Base-by-base conservation (phyloP, 257 asterid species). In the Thymus mandschuricus region DNA sequence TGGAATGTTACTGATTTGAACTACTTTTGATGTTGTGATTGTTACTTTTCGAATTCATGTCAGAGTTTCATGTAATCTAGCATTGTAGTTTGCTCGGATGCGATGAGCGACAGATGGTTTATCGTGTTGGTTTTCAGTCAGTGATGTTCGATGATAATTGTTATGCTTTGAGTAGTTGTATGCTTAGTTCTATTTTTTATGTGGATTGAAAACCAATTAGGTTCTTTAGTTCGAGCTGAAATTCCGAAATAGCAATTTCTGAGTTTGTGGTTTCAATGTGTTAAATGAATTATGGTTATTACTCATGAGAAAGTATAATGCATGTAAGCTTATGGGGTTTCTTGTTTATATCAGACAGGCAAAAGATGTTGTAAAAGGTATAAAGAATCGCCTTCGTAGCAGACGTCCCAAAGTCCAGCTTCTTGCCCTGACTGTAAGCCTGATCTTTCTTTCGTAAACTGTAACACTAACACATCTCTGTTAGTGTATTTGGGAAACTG, bases 321-420 rank as follows among this genome's bases (percentile, higher is more conserved):
- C 63, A 44, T 60, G 41, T 59, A 72, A 72, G 76, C 70, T 78
- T 66, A 66, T 72, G 49, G 1, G 50, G 44, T 3, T 34, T 59
- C 45, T 60, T 73, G 41, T 73, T 66, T 81, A 79, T 68, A 69
- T 80, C 92, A 94, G 99, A 71, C 97, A 91, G 83, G 92, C 96
- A 68, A 94, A 94, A 85, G 99, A 94, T 60, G 85, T 91, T 41
- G 96, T 94, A 52, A 85, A 82, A 77, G 97, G 97, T 73, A 82
- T 94, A 64, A 94, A 91, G 86, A 94, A 85, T 81, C 97, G 98
- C 60, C 84, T 94, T 60, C 83, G 95, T 55, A 94, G 97, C 90
- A 86, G 69, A 82, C 90, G 89, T 78, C 81, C 99, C 52, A 94
- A 91, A 94, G 97, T 91, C 66, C 98, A 91, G 86, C 99, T 94